Conservation (phyloP, 495 filamentous ascomycete species). For the Penicillium flavigenum region DNA sequence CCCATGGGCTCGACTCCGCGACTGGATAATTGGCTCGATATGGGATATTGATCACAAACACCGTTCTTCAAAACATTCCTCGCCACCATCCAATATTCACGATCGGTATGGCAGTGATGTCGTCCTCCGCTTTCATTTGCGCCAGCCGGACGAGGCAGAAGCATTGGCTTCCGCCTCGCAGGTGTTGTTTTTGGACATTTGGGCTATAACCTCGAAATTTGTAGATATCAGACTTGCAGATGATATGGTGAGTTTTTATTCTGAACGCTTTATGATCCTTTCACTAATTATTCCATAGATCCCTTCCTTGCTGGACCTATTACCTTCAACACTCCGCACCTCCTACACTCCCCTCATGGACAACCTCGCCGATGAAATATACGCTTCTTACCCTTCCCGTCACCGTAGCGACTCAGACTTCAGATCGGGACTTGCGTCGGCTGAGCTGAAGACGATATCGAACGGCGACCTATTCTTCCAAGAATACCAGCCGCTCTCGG, state of each 20-base stretch:
- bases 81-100: conserved; percentile 50
- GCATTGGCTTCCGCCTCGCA: conserved; percentile 72
- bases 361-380: conserved; percentile 74
- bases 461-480: conserved; percentile 74
- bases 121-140: conserved; percentile 84
- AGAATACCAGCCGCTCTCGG: conserved; percentile 79
- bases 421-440: conserved; percentile 32
- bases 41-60: conserved; percentile 51
- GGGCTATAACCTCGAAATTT: conserved; percentile 78
- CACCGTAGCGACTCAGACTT: conserved; percentile 29
- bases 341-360: conserved; percentile 75
- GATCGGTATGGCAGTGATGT: conserved; percentile 76
- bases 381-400: conserved; percentile 66
- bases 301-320: conserved; percentile 73
- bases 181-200: conserved; percentile 82
- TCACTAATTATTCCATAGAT: conserved; percentile 39
- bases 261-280: conserved; percentile 1
- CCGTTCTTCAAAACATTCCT: conserved; percentile 21
- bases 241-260: conserved; percentile 61
- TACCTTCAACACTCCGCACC: conserved; percentile 72
- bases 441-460: conserved; percentile 36
- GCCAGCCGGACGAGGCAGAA: conserved; percentile 63
- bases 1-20: conserved; percentile 58
- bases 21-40: conserved; percentile 61
- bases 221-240: conserved; percentile 84